phyloP scores from a whole-genome alignment of 1,139 yeast genomes.

The Lodderomyces metapsilosis region DNA sequence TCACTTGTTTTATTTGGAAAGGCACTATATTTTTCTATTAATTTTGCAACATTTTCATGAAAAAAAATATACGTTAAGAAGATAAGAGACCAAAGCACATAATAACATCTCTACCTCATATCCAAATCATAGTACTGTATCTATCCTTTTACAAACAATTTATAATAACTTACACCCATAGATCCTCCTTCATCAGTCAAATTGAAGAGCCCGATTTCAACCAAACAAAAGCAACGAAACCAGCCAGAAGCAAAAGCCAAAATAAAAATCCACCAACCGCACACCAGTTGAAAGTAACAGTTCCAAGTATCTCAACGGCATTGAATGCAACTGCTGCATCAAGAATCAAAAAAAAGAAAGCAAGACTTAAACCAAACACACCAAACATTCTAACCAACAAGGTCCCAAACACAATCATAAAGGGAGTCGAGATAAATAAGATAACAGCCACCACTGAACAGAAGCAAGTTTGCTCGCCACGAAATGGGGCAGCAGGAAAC shows the following conservation, averaged over 20 bases:
- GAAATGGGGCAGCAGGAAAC: neutral
- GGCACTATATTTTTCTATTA: neutral
- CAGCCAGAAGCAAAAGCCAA: neutral
- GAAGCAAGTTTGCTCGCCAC: neutral
- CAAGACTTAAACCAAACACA: neutral
- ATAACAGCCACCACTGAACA: neutral
- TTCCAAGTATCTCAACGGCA: neutral
- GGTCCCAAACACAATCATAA: neutral
- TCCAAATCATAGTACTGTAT: too few species aligned
- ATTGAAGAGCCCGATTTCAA: too few species aligned
- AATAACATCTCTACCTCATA: too few species aligned
- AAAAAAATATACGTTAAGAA: neutral
- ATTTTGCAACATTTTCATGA: neutral
- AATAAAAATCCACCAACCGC: neutral
- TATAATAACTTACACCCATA: too few species aligned
- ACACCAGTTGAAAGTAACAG: neutral
- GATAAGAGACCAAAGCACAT: neutral
- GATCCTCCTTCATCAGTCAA: too few species aligned
- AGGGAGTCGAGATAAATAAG: neutral
- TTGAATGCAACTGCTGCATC: neutral
- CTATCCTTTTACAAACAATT: too few species aligned
- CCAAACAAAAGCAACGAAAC: neutral
- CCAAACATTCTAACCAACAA: neutral
- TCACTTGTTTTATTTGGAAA: too few species aligned
- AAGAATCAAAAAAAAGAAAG: neutral